A percentile compares a stretch with the other conserved stretches of the same genome.
phyloP scores from a whole-genome alignment of 805 yeast species.

The Candida ficus region DNA sequence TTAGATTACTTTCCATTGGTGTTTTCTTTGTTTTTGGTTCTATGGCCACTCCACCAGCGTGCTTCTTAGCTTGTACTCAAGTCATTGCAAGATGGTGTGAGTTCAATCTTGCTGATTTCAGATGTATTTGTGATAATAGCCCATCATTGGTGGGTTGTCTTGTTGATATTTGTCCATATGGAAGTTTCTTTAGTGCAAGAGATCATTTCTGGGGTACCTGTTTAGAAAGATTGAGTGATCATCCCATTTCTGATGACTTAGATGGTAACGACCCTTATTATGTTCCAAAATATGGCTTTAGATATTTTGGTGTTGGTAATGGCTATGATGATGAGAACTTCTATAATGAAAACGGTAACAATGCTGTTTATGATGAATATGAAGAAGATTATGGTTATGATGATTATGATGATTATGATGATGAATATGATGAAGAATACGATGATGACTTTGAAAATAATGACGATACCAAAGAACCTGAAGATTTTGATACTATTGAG shows the following conservation, averaged over 20 bases:
- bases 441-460: conserved; percentile 20
- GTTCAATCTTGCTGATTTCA: conserved; percentile 29
- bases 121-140: conserved; percentile 35
- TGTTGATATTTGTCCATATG: conserved; percentile 40
- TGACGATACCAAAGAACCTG: background rate
- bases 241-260: conserved; percentile 1
- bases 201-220: conserved; percentile 48
- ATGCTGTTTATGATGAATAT: conserved; percentile 10
- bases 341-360: conserved; percentile 5
- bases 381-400: conserved; percentile 14
- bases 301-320: conserved; percentile 7
- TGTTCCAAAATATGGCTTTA: conserved; percentile 2
- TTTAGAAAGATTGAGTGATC: conserved; percentile 20
- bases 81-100: conserved; percentile 33
- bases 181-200: conserved; percentile 36
- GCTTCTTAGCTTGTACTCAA: conserved; percentile 40
- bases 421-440: conserved; percentile 20
- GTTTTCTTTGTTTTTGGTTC: background rate
- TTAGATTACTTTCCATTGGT: too few species aligned
- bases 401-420: conserved; percentile 9
- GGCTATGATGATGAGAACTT: conserved; percentile 3
- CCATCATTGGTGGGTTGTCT: conserved; percentile 39
- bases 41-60: conserved; percentile 45
- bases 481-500: background rate
- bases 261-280: conserved; percentile 1